A percentile compares a stretch with the other conserved stretches of the same genome.
These are phyloP conservation scores for Oryza meyeriana DNA, from an alignment of 176 grass and related monocot genomes.

Conservation along the genomic window DNA sequence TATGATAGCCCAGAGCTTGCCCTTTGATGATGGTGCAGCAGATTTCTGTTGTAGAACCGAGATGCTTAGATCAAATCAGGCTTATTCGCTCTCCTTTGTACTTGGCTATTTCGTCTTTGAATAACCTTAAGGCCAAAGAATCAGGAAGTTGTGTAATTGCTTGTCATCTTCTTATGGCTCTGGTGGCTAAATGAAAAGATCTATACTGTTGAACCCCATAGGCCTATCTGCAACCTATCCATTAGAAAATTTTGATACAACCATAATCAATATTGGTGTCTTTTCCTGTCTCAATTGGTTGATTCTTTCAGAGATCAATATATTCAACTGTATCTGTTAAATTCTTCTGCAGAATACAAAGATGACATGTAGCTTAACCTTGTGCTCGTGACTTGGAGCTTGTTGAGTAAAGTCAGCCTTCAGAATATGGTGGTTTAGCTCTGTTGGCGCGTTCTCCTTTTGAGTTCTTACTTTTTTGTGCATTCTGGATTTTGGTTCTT, in stretches of 20 bases:
- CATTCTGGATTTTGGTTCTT: slow-evolving; percentile 14
- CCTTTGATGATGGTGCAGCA: background rate
- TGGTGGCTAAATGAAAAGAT: background rate
- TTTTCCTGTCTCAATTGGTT: background rate
- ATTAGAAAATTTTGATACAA: slow-evolving; percentile 1
- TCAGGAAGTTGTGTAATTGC: background rate
- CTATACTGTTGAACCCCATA: slow-evolving; percentile 8
- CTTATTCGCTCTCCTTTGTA: background rate
- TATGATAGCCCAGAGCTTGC: slow-evolving; percentile 14
- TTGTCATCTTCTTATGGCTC: background rate
- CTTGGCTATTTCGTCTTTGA: background rate
- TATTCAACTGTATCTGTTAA: background rate
- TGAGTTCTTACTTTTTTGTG: slow-evolving; percentile 8
- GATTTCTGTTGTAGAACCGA: slow-evolving; percentile 11
- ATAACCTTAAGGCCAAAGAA: slow-evolving; percentile 18
- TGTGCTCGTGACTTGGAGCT: background rate
- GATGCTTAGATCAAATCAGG: slow-evolving; percentile 13
- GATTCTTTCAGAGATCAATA: background rate
- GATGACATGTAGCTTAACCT: background rate
- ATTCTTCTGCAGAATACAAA: background rate
- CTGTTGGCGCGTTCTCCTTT: background rate
- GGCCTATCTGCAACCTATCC: background rate
- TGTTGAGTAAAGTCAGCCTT: background rate
- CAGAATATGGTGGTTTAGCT: background rate
- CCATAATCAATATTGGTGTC: background rate